These are phyloP conservation scores for Fraxinus quadrangulata DNA, from an alignment of 257 asterid genomes.

Conservation along the genomic window DNA sequence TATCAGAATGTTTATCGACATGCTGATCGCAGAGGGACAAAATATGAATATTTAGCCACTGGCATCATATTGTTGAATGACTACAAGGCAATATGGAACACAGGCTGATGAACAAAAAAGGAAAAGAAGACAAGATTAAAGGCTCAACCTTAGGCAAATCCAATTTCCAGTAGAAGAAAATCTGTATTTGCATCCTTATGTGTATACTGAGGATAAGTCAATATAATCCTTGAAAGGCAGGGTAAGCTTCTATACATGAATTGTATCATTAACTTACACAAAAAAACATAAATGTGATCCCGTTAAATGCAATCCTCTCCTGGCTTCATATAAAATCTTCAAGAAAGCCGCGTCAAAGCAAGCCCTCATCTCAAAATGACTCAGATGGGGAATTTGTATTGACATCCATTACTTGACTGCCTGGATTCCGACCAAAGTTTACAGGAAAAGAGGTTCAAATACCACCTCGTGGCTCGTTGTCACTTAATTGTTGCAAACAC, in stretches of 20 bases:
- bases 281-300: conserved; percentile 20
- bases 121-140: not conserved
- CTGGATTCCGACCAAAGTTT: conserved; percentile 25
- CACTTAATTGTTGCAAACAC: conserved; percentile 61
- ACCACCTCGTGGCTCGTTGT: conserved; percentile 41
- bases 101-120: not conserved
- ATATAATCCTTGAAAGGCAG: conserved; percentile 55
- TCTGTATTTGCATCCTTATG: conserved; percentile 26
- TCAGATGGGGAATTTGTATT: conserved; percentile 25
- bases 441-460: conserved; percentile 26
- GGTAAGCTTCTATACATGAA: conserved; percentile 70
- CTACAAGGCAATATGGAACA: not conserved
- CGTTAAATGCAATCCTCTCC: conserved; percentile 15
- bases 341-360: conserved; percentile 32
- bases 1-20: too few species aligned
- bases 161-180: conserved; percentile 7
- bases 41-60: not conserved
- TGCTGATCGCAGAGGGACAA: not conserved
- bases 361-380: conserved; percentile 20
- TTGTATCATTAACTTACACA: conserved; percentile 38
- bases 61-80: not conserved
- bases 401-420: conserved; percentile 30
- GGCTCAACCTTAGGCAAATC: not conserved
- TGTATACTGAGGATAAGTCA: conserved; percentile 41
- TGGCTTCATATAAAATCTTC: conserved; percentile 27